Conservation (phyloP, 148 eudicot genomes). For the Spergularia bocconei region DNA sequence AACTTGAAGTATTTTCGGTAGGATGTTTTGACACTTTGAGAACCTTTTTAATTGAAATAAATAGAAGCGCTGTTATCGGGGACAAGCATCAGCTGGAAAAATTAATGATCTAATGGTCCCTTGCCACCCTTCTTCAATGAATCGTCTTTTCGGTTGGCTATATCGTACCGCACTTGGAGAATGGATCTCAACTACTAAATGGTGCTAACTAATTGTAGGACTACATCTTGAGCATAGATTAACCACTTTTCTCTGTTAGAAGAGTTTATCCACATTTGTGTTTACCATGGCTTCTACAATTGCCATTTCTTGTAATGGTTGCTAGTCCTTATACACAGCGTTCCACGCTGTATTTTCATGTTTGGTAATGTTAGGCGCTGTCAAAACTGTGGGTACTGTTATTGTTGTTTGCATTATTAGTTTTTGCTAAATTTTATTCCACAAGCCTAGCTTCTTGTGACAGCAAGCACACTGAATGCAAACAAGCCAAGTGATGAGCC, state of each 20-base stretch:
- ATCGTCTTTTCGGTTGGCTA: slow-evolving; percentile 1
- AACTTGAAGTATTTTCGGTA: neutral
- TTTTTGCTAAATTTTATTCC: slow-evolving; percentile 27
- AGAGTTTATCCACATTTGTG: neutral
- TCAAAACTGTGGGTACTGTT: neutral
- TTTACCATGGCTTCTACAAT: neutral
- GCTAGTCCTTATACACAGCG: too few relatives aligned
- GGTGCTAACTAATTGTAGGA: too few relatives aligned
- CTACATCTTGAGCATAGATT: too few relatives aligned
- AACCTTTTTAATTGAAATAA: neutral
- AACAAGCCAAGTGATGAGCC: slow-evolving; percentile 37
- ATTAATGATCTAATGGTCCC: neutral
- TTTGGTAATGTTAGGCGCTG: slow-evolving; percentile 1
- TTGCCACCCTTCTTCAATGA: neutral
- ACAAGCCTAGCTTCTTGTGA: slow-evolving; percentile 43
- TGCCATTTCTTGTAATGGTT: neutral
- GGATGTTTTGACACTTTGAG: neutral
- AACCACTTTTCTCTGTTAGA: too few relatives aligned
- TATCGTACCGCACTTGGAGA: neutral
- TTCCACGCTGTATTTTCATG: neutral
- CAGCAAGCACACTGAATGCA: slow-evolving; percentile 43
- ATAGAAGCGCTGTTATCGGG: neutral
- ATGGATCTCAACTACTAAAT: too few relatives aligned
- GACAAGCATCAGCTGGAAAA: neutral
- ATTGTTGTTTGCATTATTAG: neutral